Evolutionary conservation across 2,329 filamentous ascomycete genomes (phyloP), one percentile per base, ranked within the genome.

Genomic region (Talaromyces sp.): DNA sequence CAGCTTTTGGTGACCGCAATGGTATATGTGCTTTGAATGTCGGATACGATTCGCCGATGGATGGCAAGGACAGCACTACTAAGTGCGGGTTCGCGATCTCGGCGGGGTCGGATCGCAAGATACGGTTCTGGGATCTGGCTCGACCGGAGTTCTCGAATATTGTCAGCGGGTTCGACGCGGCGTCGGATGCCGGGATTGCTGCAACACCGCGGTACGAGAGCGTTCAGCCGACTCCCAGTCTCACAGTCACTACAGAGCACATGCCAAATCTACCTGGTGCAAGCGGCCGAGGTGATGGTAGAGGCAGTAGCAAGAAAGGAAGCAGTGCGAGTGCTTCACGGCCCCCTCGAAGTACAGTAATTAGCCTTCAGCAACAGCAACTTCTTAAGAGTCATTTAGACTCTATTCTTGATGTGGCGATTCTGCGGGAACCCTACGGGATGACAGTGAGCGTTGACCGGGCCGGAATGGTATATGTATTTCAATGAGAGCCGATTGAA

Each of bases 381-480:
- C 74, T 99, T 66, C 77, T 97, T 60, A 89, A 87, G 71, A 91
- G 88, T 61, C 94, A 99, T 76, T 75, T 97, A 68, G 94, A 99
- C 75, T 87, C 87, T 3, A 87, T 99, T 61, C 84, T 90, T 69
- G 93, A 97, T 76, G 87, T 97, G 66, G 89, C 89, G n/a, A 78
- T 97, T 69, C 75, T 99, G 66, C 91, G 97, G 78, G 82, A 85
- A 65, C 94, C 94, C 26, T 97, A 96, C 74, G 89, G 89, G 4
- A 97, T 97, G 91, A 89, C 92, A 35, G 82, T 97, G 55, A 95
- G 90, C 65, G 92, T 89, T 58, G 94, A 99, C 79, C 82, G 93
- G 67, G 90, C 88, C 43, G 94, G 94, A 0, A 88, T 93, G 72
- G 86, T 97, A 52, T 96, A 94, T 80, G 87, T 97, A 57, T 96